Conservation (phyloP, 106 monocot genomes). For the Gastrodia elata region DNA sequence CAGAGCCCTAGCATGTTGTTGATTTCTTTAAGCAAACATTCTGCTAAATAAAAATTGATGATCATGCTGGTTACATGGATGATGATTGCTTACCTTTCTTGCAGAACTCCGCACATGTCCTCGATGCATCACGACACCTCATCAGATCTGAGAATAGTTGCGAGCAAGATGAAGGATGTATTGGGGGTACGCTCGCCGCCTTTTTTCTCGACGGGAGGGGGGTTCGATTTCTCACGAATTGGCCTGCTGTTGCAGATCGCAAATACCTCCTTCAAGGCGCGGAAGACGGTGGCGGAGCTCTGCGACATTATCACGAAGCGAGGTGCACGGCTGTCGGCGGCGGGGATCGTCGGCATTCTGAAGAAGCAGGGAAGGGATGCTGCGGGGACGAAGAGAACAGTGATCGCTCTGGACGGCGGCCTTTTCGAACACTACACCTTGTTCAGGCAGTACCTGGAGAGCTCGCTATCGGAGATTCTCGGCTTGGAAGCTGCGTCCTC, state of each 20-base stretch:
- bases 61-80: not conserved
- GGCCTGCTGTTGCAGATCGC: slow-evolving; percentile 23
- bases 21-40: too few species aligned
- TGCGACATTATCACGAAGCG: slow-evolving; percentile 49
- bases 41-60: too few species aligned
- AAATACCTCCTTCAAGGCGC: slow-evolving; percentile 30
- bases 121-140: slow-evolving; percentile 86
- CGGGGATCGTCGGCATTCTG: slow-evolving; percentile 51
- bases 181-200: slow-evolving; percentile 74
- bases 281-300: slow-evolving; percentile 39
- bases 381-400: slow-evolving; percentile 27
- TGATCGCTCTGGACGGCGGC: slow-evolving; percentile 81
- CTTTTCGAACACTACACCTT: slow-evolving; percentile 74
- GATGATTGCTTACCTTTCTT: not conserved
- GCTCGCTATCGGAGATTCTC: slow-evolving; percentile 61
- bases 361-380: slow-evolving; percentile 65
- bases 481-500: slow-evolving; percentile 35
- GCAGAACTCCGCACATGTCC: slow-evolving; percentile 78
- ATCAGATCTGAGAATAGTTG: slow-evolving; percentile 57
- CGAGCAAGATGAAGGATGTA: slow-evolving; percentile 46
- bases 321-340: slow-evolving; percentile 47
- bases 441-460: slow-evolving; percentile 59
- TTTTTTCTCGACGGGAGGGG: too few species aligned
- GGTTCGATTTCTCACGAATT: slow-evolving; percentile 18
- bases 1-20: too few species aligned